Base-by-base conservation (phyloP, 495 filamentous ascomycete species). In the Hyaloscypha finlandica region DNA sequence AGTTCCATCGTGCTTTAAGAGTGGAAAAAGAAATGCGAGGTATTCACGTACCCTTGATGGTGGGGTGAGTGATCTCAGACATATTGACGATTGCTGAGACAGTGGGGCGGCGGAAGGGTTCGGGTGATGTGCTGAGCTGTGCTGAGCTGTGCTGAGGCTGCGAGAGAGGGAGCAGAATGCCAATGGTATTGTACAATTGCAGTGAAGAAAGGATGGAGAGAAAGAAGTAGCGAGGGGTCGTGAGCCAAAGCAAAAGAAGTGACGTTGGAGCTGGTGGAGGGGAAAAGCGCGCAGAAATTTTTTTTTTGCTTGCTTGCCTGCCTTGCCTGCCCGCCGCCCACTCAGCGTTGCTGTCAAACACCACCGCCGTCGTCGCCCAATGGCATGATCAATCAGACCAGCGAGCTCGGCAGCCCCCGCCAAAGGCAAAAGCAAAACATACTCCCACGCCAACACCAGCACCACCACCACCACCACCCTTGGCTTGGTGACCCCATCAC, bases 1-100 rank as follows among this genome's bases (percentile, higher is more conserved):
- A 12, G 16, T 4, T 48, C 16, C 11, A 4, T 48, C 42, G 42
- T 19, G 42, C 42, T 48, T 48, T 6, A 48, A 19, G 3, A 48
- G 16, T 48, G 42, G 11, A 14, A 48, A 48, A 32, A 6, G 56
- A n/a, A 59, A 35, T 35, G 19, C 56, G 30, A 59, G 20, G 29
- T 56, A 19, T 48, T 48, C 42, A 76, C 77, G 48, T 77, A 81
- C 81, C 80, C 72, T 84, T 79, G 80, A 88, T 88, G 71, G 85
- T 89, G 73, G 79, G 78, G 80, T 89, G 87, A 8, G 76, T 78
- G 72, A 88, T 83, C 71, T 86, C 82, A 63, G 76, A 76, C 78
- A 81, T 82, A 33, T 67, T 64, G 30, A 61, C 33, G 58, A 62
- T 16, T 59, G 66, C 25, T 56, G 52, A 56, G 63, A 58, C 39